A percentile compares a stretch with the other conserved stretches of the same genome.
phyloP scores from a whole-genome alignment of 2,329 filamentous ascomycete genomes.

The Sphaerulina musiva region DNA sequence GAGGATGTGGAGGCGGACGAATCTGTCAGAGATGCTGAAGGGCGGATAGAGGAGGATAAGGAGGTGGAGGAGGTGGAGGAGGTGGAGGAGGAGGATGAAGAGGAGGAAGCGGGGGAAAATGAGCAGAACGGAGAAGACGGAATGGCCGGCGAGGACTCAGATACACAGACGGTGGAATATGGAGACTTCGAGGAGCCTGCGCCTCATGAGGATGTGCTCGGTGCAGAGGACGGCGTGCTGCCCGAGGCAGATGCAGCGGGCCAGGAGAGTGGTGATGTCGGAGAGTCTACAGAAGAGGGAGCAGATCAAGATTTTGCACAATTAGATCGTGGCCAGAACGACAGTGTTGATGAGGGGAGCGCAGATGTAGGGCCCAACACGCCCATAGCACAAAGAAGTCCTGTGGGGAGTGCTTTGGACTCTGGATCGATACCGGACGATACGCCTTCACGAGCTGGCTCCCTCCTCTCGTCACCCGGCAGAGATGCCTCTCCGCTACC shows the following conservation, averaged over 20 bases:
- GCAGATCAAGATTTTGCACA: constrained; percentile 24
- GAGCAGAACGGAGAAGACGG: constrained; percentile 11
- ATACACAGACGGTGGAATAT: constrained; percentile 6
- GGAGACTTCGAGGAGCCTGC: constrained; percentile 16
- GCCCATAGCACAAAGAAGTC: constrained; percentile 23
- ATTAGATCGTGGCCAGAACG: constrained; percentile 12
- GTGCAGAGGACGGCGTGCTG: constrained; percentile 1
- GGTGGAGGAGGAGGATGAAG: neutral
- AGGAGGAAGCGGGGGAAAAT: constrained; percentile 1
- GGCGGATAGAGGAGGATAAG: constrained; percentile 21
- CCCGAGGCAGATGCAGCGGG: too few species aligned
- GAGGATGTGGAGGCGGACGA: constrained; percentile 44
- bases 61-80: neutral
- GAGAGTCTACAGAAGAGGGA: constrained; percentile 16
- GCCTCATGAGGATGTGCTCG: constrained; percentile 13
- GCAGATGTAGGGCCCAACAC: constrained; percentile 23
- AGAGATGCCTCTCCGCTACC: constrained; percentile 60
- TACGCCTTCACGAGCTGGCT: constrained; percentile 69
- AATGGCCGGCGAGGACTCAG: neutral
- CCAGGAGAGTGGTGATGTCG: constrained; percentile 2
- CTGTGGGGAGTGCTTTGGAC: constrained; percentile 58
- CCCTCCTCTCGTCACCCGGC: constrained; percentile 55
- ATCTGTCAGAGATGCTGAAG: constrained; percentile 22
- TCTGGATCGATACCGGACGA: constrained; percentile 76
- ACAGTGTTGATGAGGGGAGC: constrained; percentile 8